Evolutionary conservation across 2,329 filamentous ascomycete species (phyloP).

Genomic region (Sordariomycetes sp.): DNA sequence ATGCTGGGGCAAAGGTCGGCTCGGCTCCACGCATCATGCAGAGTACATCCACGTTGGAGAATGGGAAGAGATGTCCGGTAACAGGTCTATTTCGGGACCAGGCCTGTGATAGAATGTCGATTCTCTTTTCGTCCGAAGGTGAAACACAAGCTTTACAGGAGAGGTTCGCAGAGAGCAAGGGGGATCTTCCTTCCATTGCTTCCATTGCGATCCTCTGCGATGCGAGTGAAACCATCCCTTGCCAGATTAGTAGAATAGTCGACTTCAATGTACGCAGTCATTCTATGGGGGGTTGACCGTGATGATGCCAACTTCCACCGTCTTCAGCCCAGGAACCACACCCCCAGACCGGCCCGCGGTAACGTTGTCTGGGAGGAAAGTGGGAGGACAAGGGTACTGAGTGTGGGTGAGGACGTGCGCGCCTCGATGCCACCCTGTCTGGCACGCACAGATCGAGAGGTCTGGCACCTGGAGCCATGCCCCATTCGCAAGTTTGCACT

Average conservation of each 20-base stretch:
- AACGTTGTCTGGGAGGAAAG: neutral
- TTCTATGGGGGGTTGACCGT: neutral
- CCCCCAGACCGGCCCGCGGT: slow-evolving; percentile 1
- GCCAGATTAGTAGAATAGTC: slow-evolving; percentile 5
- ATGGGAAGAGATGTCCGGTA: neutral
- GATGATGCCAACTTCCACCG: slow-evolving; percentile 1
- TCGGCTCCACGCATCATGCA: neutral
- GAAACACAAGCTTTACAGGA: slow-evolving; percentile 1
- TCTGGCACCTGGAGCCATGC: too few relatives aligned
- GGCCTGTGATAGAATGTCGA: neutral
- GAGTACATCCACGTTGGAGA: neutral
- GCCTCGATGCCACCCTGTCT: neutral
- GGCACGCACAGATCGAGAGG: neutral
- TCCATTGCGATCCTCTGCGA: slow-evolving; percentile 4
- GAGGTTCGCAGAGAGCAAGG: neutral
- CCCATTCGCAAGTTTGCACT: too few relatives aligned
- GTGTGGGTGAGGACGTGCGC: neutral
- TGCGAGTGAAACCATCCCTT: neutral
- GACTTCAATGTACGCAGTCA: slow-evolving; percentile 5
- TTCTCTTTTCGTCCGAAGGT: neutral
- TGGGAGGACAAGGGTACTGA: neutral
- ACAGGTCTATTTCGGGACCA: neutral
- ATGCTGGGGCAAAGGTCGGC: neutral
- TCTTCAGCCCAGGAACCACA: slow-evolving; percentile 1
- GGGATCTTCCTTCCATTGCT: slow-evolving; percentile 5